These are phyloP conservation scores for Pythium brachiatum DNA, from an alignment of 352 stramenopile species.

Conservation along the genomic window DNA sequence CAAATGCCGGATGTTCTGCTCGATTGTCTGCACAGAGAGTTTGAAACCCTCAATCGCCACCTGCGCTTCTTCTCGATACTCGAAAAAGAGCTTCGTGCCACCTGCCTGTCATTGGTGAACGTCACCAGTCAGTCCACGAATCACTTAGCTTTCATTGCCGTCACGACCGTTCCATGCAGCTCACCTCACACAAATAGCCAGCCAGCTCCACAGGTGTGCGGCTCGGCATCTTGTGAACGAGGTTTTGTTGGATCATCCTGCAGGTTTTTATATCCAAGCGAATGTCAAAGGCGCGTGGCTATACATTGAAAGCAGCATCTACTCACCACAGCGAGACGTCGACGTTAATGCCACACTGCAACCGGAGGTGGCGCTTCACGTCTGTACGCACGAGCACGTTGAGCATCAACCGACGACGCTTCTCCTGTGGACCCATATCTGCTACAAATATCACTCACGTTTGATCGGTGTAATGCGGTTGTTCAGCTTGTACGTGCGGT, in stretches of 20 bases:
- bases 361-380: slow-evolving; percentile 37
- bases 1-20: slow-evolving; percentile 21
- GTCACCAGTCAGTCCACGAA: no score
- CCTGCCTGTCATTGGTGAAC: slow-evolving; percentile 16
- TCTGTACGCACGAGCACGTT: slow-evolving; percentile 17
- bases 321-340: slow-evolving; percentile 40
- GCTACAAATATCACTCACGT: slow-evolving; percentile 12
- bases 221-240: slow-evolving; percentile 38
- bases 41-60: slow-evolving; percentile 23
- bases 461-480: slow-evolving; percentile 38
- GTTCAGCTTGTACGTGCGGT: slow-evolving; percentile 38
- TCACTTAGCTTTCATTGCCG: no score
- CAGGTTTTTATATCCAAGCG: no score
- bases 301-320: background rate
- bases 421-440: background rate
- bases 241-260: slow-evolving; percentile 45
- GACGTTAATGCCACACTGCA: slow-evolving; percentile 39
- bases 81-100: slow-evolving; percentile 40
- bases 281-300: no score
- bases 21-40: slow-evolving; percentile 13
- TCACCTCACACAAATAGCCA: slow-evolving; percentile 39
- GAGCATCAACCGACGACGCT: background rate
- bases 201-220: slow-evolving; percentile 31
- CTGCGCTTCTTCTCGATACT: slow-evolving; percentile 34
- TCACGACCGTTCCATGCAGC: background rate